Percentiles rank a stretch among this genome's conserved stretches.
Evolutionary conservation across 257 asterid species (phyloP).

Genomic region (Solanum corneliomulleri): DNA sequence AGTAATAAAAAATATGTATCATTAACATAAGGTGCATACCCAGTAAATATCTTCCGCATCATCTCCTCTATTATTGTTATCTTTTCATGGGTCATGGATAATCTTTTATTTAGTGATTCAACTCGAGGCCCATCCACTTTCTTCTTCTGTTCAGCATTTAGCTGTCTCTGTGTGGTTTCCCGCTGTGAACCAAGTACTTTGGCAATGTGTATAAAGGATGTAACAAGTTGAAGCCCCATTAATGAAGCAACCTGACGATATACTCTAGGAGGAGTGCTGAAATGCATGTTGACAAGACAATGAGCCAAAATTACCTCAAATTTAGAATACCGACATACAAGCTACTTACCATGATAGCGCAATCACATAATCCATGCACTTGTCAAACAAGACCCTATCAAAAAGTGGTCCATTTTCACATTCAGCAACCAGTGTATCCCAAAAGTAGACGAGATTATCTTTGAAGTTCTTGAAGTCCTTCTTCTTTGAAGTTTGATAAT

Average conservation of each 20-base stretch:
- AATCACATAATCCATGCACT: constrained; percentile 92
- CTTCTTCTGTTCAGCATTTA: constrained; percentile 92
- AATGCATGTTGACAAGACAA: constrained; percentile 13
- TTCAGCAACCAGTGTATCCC: constrained; percentile 86
- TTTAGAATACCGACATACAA: background rate
- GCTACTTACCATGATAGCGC: constrained; percentile 88
- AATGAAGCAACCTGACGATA: constrained; percentile 88
- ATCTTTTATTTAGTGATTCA: constrained; percentile 79
- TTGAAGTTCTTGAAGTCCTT: constrained; percentile 80
- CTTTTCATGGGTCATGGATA: constrained; percentile 72
- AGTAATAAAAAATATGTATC: background rate
- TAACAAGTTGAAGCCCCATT: constrained; percentile 96
- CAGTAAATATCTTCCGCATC: constrained; percentile 90
- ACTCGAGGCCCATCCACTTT: constrained; percentile 68
- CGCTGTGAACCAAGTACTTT: constrained; percentile 80
- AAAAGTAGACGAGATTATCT: constrained; percentile 74
- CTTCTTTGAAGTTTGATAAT: constrained; percentile 86
- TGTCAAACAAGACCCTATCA: constrained; percentile 72
- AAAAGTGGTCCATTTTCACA: constrained; percentile 93
- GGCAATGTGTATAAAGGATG: constrained; percentile 88
- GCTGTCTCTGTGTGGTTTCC: constrained; percentile 92
- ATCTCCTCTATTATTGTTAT: constrained; percentile 81
- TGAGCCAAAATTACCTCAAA: constrained; percentile 6
- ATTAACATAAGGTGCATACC: constrained; percentile 31
- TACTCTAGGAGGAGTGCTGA: constrained; percentile 95